These are phyloP conservation scores for Colletotrichum magnum DNA, from an alignment of 2,329 filamentous ascomycete species.

Conservation along the genomic window DNA sequence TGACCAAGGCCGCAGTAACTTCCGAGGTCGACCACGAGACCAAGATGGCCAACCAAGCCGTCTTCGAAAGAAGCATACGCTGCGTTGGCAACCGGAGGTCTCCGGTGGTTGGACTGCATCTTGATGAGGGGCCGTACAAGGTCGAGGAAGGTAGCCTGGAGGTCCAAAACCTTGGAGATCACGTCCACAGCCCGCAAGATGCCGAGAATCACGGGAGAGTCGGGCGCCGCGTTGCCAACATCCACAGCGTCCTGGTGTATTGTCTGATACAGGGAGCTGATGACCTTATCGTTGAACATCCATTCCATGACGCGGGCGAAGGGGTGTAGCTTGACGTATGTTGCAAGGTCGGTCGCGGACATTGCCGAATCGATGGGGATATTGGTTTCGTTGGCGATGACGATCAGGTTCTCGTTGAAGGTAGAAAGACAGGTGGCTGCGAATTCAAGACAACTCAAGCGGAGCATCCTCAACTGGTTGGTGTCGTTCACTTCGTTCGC, in stretches of 20 bases:
- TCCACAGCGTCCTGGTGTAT: conserved; percentile 83
- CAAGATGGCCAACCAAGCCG: conserved; percentile 84
- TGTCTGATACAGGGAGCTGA: conserved; percentile 82
- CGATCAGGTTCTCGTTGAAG: conserved; percentile 95
- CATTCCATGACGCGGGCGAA: conserved; percentile 97
- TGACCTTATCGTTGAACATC: conserved; percentile 94
- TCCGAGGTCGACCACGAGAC: conserved; percentile 85
- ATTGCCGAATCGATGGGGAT: conserved; percentile 83
- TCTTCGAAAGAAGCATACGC: conserved; percentile 94
- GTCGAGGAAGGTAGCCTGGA: conserved; percentile 93
- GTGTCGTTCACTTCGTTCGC: conserved; percentile 75
- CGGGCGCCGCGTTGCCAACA: conserved; percentile 79
- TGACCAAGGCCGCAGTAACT: conserved; percentile 90
- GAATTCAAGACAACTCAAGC: conserved; percentile 87
- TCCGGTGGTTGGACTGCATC: conserved; percentile 71
- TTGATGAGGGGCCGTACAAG: conserved; percentile 86
- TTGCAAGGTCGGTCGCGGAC: conserved; percentile 78
- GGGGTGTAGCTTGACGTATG: conserved; percentile 90
- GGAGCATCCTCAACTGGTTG: conserved; percentile 79
- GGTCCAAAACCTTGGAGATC: conserved; percentile 84
- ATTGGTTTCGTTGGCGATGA: conserved; percentile 84
- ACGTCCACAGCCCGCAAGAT: conserved; percentile 87
- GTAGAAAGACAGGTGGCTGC: conserved; percentile 82
- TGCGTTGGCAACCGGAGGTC: conserved; percentile 77
- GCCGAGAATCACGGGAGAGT: conserved; percentile 86